Evolutionary conservation across 192 early-diverging fungal species (phyloP).

Genomic region (Coemansia asiatica): DNA sequence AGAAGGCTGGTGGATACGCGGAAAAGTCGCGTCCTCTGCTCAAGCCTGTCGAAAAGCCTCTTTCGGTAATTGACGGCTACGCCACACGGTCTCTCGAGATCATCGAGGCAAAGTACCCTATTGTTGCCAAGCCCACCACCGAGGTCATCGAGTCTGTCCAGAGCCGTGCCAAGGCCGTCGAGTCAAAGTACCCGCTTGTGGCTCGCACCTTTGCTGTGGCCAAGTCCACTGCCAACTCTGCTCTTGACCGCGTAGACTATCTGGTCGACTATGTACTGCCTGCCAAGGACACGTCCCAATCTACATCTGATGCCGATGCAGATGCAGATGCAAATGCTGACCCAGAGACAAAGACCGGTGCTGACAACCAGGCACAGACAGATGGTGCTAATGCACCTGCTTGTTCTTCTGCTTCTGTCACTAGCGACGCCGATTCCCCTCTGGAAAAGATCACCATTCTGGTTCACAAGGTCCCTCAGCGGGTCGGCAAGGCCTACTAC

Average conservation of each 20-base stretch:
- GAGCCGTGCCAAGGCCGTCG: constrained; percentile 35
- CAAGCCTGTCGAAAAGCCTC: constrained; percentile 54
- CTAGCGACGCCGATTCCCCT: constrained; percentile 24
- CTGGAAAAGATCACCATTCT: constrained; percentile 48
- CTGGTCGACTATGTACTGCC: constrained; percentile 62
- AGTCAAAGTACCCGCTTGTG: constrained; percentile 54
- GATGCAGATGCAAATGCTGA: not conserved
- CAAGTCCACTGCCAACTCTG: constrained; percentile 56
- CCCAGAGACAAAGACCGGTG: constrained; percentile 5
- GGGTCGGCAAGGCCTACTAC: constrained; percentile 41
- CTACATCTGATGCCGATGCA: constrained; percentile 3
- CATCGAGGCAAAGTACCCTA: constrained; percentile 62
- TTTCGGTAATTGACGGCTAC: constrained; percentile 60
- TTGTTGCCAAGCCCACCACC: constrained; percentile 61
- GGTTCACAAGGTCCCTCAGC: constrained; percentile 52
- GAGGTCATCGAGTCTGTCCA: constrained; percentile 63
- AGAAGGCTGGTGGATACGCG: constrained; percentile 45
- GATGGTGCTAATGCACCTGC: not conserved
- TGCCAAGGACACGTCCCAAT: constrained; percentile 1
- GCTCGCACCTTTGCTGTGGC: constrained; percentile 61
- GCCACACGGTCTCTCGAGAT: constrained; percentile 66
- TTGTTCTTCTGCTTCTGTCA: not conserved
- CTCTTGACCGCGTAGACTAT: constrained; percentile 58
- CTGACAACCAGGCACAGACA: not conserved
- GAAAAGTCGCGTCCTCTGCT: constrained; percentile 51